Conservation (phyloP, 805 yeast species). For the Metschnikowia amazonensis region DNA sequence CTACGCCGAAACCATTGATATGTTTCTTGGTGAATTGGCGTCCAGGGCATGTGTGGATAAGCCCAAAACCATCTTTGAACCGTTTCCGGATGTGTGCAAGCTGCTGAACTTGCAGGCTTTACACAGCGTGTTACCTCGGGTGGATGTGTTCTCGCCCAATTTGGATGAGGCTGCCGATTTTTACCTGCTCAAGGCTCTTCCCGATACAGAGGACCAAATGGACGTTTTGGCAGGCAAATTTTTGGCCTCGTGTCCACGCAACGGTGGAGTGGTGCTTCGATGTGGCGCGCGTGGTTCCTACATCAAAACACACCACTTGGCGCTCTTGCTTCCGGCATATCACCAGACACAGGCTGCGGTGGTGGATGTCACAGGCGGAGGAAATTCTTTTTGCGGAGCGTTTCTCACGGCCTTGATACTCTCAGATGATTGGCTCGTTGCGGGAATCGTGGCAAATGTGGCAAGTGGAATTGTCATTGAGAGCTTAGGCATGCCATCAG, state of each 20-base stretch:
- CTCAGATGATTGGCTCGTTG: conserved; percentile 47
- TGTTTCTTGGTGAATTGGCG: conserved; percentile 16
- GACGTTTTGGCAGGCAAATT: conserved; percentile 24
- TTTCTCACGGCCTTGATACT: conserved; percentile 53
- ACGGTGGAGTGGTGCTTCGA: conserved; percentile 57
- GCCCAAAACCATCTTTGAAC: conserved; percentile 74
- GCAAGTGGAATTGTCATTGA: conserved; percentile 84
- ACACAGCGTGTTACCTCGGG: conserved; percentile 35
- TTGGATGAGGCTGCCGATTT: conserved; percentile 75
- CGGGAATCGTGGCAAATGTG: conserved; percentile 65
- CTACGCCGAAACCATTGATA: conserved; percentile 45
- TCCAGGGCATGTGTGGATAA: not conserved
- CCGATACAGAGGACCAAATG: conserved; percentile 30
- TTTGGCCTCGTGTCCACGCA: conserved; percentile 32
- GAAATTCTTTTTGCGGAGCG: conserved; percentile 43
- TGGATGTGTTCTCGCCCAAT: conserved; percentile 76
- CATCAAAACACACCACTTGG: conserved; percentile 31
- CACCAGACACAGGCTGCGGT: conserved; percentile 44
- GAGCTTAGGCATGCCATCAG: conserved; percentile 66
- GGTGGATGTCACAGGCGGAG: conserved; percentile 45
- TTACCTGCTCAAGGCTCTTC: conserved; percentile 48
- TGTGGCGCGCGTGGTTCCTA: conserved; percentile 76
- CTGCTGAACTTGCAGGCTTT: conserved; percentile 41
- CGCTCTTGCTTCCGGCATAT: conserved; percentile 67
- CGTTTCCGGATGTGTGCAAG: conserved; percentile 72